Base-by-base conservation (phyloP, 1,284 basidiomycete species). In the Kalmanozyma brasiliensis region DNA sequence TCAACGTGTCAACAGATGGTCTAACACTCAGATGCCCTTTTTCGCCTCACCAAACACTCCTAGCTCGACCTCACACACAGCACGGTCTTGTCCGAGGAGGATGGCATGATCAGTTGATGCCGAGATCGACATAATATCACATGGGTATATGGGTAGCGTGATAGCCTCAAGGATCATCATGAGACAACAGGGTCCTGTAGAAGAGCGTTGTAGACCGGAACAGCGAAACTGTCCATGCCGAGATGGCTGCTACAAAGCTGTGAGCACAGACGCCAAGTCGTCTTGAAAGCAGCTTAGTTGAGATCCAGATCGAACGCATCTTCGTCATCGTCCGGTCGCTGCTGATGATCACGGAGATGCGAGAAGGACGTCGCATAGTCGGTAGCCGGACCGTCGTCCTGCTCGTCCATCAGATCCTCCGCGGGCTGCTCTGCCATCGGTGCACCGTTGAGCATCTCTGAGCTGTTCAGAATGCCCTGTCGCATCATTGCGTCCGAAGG, bases 251-350 rank as follows among this genome's bases (percentile, higher is more conserved):
- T n/a, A n/a, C n/a, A n/a, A n/a, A n/a, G n/a, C n/a, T n/a, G n/a
- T n/a, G n/a, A n/a, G n/a, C n/a, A n/a, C n/a, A n/a, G n/a, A n/a
- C n/a, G n/a, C n/a, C n/a, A n/a, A n/a, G 34, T 35, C 4, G 16
- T 13, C 8, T 35, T 13, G 34, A 35, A 8, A 14, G 34, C 4
- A n/a, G 17, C 22, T 64, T 42, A 77, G 26, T 77, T 77, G 40
- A 77, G 67, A 34, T 77, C 75, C 29, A 77, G 49, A 49, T 77
- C 75, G 40, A 77, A 75, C 2, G 70, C 75, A 45, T 77, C 73
- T n/a, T 73, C 75, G 22, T 73, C 73, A 19, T 75, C 75, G 33
- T 66, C 67, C 34, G 32, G 59, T 3, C 40, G 33, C 43, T 52
- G 61, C 40, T 58, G 58, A 52, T 56, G 44, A 36, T 71, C 47